Evolutionary conservation across 345 rosid genomes (phyloP).

Genomic region (Odontarrhena argentea): DNA sequence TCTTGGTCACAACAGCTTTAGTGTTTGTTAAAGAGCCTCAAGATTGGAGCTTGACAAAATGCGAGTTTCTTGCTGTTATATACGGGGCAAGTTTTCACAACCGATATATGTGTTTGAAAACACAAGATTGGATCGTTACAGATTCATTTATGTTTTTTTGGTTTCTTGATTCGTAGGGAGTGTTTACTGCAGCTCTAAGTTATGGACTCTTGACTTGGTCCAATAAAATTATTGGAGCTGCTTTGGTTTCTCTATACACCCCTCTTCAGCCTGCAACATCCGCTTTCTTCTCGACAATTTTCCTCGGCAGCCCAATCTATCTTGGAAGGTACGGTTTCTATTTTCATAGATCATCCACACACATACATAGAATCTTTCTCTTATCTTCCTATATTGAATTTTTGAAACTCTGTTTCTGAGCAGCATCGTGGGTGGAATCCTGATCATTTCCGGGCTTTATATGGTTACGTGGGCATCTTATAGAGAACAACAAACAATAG

Average conservation of each 20-base stretch:
- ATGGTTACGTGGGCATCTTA: slow-evolving; percentile 90
- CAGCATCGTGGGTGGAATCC: slow-evolving; percentile 81
- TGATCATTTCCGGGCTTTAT: slow-evolving; percentile 84
- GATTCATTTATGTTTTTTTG: too few species aligned
- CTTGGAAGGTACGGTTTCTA: slow-evolving; percentile 64
- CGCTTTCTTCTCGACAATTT: slow-evolving; percentile 64
- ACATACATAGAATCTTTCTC: not conserved
- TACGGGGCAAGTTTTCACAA: slow-evolving; percentile 63
- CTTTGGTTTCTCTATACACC: slow-evolving; percentile 88
- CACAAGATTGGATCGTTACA: not conserved
- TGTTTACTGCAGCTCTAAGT: slow-evolving; percentile 80
- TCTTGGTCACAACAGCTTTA: slow-evolving; percentile 65
- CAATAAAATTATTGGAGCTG: slow-evolving; percentile 88
- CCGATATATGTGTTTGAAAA: not conserved
- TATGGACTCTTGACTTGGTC: slow-evolving; percentile 92
- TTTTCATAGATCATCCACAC: too few species aligned
- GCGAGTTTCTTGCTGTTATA: slow-evolving; percentile 75
- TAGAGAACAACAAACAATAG: slow-evolving; percentile 49
- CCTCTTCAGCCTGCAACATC: slow-evolving; percentile 94
- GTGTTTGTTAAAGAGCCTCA: slow-evolving; percentile 60
- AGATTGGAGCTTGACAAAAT: slow-evolving; percentile 75
- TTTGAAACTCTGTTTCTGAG: not conserved
- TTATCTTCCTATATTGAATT: not conserved
- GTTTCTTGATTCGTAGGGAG: slow-evolving; percentile 51
- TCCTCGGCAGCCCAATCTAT: slow-evolving; percentile 90